These are phyloP conservation scores for Teratosphaeria viscida DNA, from an alignment of 2,329 filamentous ascomycete genomes.

Conservation along the genomic window DNA sequence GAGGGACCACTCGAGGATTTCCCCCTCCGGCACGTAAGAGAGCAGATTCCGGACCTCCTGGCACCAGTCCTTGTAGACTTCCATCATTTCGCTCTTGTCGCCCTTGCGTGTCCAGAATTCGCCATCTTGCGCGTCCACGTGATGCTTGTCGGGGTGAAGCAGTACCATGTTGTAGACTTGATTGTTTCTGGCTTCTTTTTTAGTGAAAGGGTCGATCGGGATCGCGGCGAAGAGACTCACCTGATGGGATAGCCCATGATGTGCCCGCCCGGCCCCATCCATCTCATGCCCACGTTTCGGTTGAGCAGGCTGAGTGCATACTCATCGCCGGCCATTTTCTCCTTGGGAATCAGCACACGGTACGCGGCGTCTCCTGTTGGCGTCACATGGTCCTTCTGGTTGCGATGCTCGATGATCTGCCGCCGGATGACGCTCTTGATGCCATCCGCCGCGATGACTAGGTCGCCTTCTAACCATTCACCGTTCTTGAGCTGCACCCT, in stretches of 20 bases:
- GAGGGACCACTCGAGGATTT: slow-evolving; percentile 30
- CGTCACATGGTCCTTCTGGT: slow-evolving; percentile 30
- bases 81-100: slow-evolving; percentile 50
- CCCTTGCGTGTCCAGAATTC: slow-evolving; percentile 56
- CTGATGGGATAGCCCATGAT: slow-evolving; percentile 12
- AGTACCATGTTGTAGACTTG: slow-evolving; percentile 12
- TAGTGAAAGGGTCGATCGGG: not conserved
- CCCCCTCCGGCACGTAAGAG: slow-evolving; percentile 47
- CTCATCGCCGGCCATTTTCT: slow-evolving; percentile 33
- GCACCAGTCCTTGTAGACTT: slow-evolving; percentile 53
- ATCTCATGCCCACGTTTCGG: slow-evolving; percentile 6
- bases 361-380: slow-evolving; percentile 46
- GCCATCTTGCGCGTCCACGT: slow-evolving; percentile 2
- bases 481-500: slow-evolving; percentile 8
- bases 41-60: slow-evolving; percentile 49
- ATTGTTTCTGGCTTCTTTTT: slow-evolving; percentile 1
- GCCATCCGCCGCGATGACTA: slow-evolving; percentile 45
- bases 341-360: slow-evolving; percentile 42
- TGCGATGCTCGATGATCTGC: slow-evolving; percentile 31
- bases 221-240: not conserved
- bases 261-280: slow-evolving; percentile 10
- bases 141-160: slow-evolving; percentile 4
- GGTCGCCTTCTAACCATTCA: slow-evolving; percentile 33
- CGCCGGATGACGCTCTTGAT: slow-evolving; percentile 37
- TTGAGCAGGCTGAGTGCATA: slow-evolving; percentile 2